Conservation (phyloP, 768 basidiomycete genomes). For the Hysterangium stoloniferum region DNA sequence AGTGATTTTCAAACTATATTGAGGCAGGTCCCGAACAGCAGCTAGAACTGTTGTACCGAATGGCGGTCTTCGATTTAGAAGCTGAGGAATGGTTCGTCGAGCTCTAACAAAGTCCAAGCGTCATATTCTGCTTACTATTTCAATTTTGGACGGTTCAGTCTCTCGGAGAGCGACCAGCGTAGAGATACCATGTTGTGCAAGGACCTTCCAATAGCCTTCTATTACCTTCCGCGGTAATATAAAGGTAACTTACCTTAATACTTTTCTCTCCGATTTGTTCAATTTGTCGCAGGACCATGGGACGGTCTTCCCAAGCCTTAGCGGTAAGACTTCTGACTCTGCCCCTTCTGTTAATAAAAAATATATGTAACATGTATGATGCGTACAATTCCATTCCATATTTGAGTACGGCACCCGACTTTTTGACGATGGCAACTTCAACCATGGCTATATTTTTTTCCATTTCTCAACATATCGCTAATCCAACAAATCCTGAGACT, state of each 20-base stretch:
- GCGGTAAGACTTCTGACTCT: slow-evolving; percentile 73
- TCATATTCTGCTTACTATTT: slow-evolving; percentile 36
- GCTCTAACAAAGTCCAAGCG: neutral
- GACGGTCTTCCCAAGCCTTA: slow-evolving; percentile 88
- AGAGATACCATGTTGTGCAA: slow-evolving; percentile 66
- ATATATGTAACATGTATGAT: neutral
- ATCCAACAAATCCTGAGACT: slow-evolving; percentile 1
- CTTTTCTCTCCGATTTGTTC: slow-evolving; percentile 84
- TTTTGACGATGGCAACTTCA: slow-evolving; percentile 63
- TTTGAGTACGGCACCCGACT: slow-evolving; percentile 60
- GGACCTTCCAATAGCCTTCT: slow-evolving; percentile 38
- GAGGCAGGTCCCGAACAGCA: slow-evolving; percentile 55
- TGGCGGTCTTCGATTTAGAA: slow-evolving; percentile 65
- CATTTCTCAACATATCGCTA: neutral
- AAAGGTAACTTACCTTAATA: slow-evolving; percentile 16
- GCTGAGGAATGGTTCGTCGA: slow-evolving; percentile 28
- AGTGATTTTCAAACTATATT: slow-evolving; percentile 46
- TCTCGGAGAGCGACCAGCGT: slow-evolving; percentile 49
- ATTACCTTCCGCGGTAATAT: neutral
- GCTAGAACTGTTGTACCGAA: slow-evolving; percentile 67
- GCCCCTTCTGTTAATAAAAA: neutral
- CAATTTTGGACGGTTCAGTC: slow-evolving; percentile 54
- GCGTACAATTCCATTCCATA: slow-evolving; percentile 69
- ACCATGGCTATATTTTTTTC: slow-evolving; percentile 51
- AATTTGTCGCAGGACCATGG: slow-evolving; percentile 78